Percentiles rank a stretch among this genome's conserved stretches.
phyloP scores from a whole-genome alignment of 2,329 filamentous ascomycete species.

The Myotisia sp. region DNA sequence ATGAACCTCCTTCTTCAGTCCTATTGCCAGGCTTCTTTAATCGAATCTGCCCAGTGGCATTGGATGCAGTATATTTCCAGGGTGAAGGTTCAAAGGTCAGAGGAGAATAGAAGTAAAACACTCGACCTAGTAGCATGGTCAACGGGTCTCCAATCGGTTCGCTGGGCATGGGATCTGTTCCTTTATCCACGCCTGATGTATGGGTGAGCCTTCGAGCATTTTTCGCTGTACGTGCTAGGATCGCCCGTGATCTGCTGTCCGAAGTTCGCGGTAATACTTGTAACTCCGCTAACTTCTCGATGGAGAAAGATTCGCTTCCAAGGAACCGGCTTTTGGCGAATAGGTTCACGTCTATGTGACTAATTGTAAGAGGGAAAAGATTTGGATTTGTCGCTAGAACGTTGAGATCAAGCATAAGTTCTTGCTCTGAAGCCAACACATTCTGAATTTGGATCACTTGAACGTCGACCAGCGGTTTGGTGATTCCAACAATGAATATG shows the following conservation, averaged over 20 bases:
- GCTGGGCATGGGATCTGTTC: conserved; percentile 43
- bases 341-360: conserved; percentile 76
- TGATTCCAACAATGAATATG: conserved; percentile 81
- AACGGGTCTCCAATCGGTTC: conserved; percentile 47
- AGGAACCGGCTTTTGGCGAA: conserved; percentile 90
- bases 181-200: conserved; percentile 36
- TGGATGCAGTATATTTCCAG: conserved; percentile 57
- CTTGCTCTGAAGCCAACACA: conserved; percentile 83
- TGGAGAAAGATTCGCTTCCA: conserved; percentile 39
- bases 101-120: conserved; percentile 74
- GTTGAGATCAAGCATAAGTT: conserved; percentile 83
- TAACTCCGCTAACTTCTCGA: conserved; percentile 21
- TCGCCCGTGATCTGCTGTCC: conserved; percentile 22
- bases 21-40: conserved; percentile 73
- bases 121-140: conserved; percentile 83
- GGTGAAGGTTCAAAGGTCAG: conserved; percentile 82
- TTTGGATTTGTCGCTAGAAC: conserved; percentile 88
- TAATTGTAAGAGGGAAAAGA: conserved; percentile 71
- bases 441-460: conserved; percentile 69
- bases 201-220: conserved; percentile 1
- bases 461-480: conserved; percentile 69
- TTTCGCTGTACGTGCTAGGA: conserved; percentile 14
- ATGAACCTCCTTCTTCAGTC: conserved; percentile 65
- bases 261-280: conserved; percentile 11
- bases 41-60: conserved; percentile 69